Percentiles rank a stretch among this genome's conserved stretches.
Evolutionary conservation across 73 alveolate species (phyloP).

Genomic region (Stentor roeselii): DNA sequence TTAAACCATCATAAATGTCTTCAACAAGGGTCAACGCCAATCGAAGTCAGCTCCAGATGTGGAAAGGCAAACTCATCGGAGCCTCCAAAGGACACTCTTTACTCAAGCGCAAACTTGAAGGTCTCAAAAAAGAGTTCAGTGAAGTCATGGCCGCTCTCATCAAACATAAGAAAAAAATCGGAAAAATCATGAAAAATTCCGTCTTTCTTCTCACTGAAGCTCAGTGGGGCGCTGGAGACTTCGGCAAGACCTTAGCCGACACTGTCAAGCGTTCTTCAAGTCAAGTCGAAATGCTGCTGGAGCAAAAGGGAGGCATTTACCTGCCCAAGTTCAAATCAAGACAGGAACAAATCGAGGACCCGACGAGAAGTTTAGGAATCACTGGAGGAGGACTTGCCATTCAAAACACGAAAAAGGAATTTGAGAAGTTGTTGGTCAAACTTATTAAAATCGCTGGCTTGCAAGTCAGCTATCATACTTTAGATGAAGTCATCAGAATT

Average conservation of each 20-base stretch:
- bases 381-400: conserved; percentile 91
- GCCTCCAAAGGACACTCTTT: conserved; percentile 97
- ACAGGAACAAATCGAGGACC: conserved; percentile 53
- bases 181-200: conserved; percentile 72
- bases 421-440: conserved; percentile 62
- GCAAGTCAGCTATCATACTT: conserved; percentile 83
- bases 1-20: background rate
- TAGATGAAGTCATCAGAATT: conserved; percentile 94
- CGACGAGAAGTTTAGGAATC: conserved; percentile 70
- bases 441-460: conserved; percentile 90
- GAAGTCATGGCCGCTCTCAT: conserved; percentile 66
- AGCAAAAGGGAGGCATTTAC: conserved; percentile 83
- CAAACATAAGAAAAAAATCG: conserved; percentile 73
- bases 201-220: conserved; percentile 82
- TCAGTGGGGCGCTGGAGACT: conserved; percentile 89
- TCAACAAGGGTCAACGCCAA: conserved; percentile 10
- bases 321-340: conserved; percentile 24
- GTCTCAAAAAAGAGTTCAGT: conserved; percentile 88
- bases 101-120: conserved; percentile 96
- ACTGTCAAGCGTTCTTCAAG: conserved; percentile 76
- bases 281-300: conserved; percentile 56
- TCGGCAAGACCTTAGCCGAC: conserved; percentile 63
- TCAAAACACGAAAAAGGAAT: conserved; percentile 71
- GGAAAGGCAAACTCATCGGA: conserved; percentile 66
- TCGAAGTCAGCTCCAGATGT: conserved; percentile 51